phyloP scores from a whole-genome alignment of 108 stramenopile genomes.

The Thalassiosira profunda region DNA sequence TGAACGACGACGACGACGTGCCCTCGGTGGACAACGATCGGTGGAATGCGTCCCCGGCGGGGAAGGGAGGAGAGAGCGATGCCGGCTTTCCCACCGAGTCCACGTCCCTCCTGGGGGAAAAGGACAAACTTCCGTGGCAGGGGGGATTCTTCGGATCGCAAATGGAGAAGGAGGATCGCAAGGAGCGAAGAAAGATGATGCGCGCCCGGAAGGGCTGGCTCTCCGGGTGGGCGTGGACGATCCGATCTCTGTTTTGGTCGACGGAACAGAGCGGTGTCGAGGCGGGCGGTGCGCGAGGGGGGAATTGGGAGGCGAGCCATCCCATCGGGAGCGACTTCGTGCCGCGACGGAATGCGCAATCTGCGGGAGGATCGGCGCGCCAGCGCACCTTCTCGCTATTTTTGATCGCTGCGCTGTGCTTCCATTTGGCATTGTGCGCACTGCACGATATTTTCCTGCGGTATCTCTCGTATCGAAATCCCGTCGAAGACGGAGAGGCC shows the following conservation, averaged over 20 bases:
- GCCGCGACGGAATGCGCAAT: background rate
- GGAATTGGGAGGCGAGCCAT: constrained; percentile 23
- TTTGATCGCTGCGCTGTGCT: constrained; percentile 30
- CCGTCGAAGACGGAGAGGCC: constrained; percentile 10
- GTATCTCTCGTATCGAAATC: constrained; percentile 42
- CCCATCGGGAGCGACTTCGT: constrained; percentile 28
- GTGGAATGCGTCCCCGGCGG: constrained; percentile 11
- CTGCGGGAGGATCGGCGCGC: background rate
- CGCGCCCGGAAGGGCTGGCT: constrained; percentile 19
- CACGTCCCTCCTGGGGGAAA: constrained; percentile 25
- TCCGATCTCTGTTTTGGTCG: constrained; percentile 10
- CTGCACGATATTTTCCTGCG: constrained; percentile 45
- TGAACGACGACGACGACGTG: constrained; percentile 50
- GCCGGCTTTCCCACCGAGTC: constrained; percentile 28
- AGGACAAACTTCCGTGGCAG: constrained; percentile 29
- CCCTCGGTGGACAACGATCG: constrained; percentile 39
- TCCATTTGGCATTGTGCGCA: constrained; percentile 38
- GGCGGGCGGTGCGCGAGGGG: background rate
- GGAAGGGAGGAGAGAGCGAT: background rate
- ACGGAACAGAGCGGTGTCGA: no score
- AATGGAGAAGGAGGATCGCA: constrained; percentile 48
- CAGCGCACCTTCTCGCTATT: constrained; percentile 17
- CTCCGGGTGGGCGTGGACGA: constrained; percentile 18
- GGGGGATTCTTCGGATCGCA: constrained; percentile 50
- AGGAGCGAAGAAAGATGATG: constrained; percentile 33